Base-by-base conservation (phyloP, 257 asterid species). In the Solanum raphanifolium region DNA sequence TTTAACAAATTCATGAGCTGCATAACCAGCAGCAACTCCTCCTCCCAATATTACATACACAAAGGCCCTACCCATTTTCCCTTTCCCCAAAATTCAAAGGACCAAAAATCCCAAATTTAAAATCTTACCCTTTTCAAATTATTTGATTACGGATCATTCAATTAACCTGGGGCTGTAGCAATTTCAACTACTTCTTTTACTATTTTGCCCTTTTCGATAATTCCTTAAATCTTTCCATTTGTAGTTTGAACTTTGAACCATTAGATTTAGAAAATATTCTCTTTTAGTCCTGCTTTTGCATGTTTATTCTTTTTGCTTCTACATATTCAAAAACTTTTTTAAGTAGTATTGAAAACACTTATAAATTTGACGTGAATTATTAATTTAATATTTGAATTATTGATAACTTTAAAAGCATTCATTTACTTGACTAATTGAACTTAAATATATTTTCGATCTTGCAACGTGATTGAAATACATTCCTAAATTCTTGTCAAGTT, bases 21-120 rank as follows among this genome's bases (percentile, higher is more conserved):
- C 96, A 89, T 97, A 95, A 29, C 99, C 99, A 87, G 98, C 98
- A 13, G 99, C 93, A 36, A 95, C 99, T 7, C 99, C 99, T 72
- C 99, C 99, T 25, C 99, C 99, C 43, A 97, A 88, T 83, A 96
- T 96, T 83, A 95, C 99, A 92, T 93, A 96, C 81, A 95, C 95
- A 91, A 94, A 96, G 85, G 99, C 99, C 86, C 98, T 92, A 78
- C 99, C 99, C 99, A 97, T 97, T 84, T 87, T 55, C 29, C 18
- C 35, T 86, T 87, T 60, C 41, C 41, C 35, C 25, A 29, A 5
- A 82, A 43, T 46, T 48, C 86, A 18, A 48, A 48, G 69, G 69
- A 29, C 69, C 84, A 43, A 79, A 79, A 48, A 43, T 46, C 86
- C 43, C 69, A 43, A 27, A 27, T 16, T 27, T 46, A 9, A 46